phyloP scores from a whole-genome alignment of 1,284 basidiomycete species.

The Marasmius fiardii region DNA sequence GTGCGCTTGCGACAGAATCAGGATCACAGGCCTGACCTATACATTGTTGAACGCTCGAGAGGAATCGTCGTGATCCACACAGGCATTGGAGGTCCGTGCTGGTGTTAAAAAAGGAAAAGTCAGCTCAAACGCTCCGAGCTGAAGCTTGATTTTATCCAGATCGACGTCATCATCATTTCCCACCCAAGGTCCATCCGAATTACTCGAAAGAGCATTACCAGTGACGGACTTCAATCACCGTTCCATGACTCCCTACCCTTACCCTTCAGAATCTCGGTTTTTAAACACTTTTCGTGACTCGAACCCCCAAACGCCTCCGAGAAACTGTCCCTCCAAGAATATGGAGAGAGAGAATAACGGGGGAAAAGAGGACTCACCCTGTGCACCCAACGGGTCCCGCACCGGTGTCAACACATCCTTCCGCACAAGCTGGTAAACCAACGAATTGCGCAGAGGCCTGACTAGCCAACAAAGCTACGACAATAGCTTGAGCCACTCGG shows the following conservation, averaged over 20 bases:
- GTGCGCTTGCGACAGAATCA: neutral
- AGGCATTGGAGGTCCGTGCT: neutral
- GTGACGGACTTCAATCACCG: too few relatives aligned
- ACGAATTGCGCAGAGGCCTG: neutral
- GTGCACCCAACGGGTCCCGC: neutral
- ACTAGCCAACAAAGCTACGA: neutral
- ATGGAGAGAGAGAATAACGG: neutral
- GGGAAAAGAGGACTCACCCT: neutral
- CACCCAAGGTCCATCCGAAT: too few relatives aligned
- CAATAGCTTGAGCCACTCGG: neutral
- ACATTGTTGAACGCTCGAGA: neutral
- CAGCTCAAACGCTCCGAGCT: neutral
- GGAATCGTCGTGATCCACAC: neutral
- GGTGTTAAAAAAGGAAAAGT: neutral
- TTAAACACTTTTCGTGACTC: neutral
- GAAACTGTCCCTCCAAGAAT: neutral
- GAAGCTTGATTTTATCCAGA: too few relatives aligned
- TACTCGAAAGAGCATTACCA: too few relatives aligned
- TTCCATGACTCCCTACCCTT: too few relatives aligned
- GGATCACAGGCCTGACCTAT: neutral
- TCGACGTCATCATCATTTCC: too few relatives aligned
- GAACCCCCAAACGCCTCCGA: neutral
- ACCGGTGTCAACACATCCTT: neutral
- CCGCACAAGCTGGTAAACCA: neutral
- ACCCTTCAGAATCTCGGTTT: too few relatives aligned